Conservation (phyloP, 176 grass and related monocot genomes). For the Zizania latifolia region DNA sequence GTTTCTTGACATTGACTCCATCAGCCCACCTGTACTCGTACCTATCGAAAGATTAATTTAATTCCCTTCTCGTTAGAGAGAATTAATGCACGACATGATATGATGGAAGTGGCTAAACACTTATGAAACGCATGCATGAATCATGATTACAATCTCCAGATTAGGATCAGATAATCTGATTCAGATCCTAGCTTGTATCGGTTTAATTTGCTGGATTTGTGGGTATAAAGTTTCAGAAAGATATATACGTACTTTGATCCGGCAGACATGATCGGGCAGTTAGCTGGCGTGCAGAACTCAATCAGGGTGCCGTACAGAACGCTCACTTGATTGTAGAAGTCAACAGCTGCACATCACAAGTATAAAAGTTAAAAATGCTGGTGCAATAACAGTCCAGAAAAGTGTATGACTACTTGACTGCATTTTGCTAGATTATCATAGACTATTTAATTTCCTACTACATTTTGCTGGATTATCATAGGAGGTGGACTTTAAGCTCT, state of each 20-base stretch:
- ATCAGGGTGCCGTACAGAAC: slow-evolving; percentile 75
- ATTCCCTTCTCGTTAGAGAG: not conserved
- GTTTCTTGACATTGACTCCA: slow-evolving; percentile 82
- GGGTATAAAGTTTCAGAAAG: not conserved
- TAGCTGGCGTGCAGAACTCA: slow-evolving; percentile 87
- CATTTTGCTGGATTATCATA: too few relatives aligned
- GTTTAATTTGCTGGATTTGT: not conserved
- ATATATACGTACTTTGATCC: slow-evolving; percentile 72
- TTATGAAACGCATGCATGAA: not conserved
- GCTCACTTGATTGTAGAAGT: slow-evolving; percentile 97
- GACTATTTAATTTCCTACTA: too few relatives aligned
- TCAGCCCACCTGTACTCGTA: slow-evolving; percentile 96
- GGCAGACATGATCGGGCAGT: slow-evolving; percentile 87
- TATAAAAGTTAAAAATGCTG: not conserved
- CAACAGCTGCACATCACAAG: slow-evolving; percentile 60
- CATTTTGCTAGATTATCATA: too few relatives aligned
- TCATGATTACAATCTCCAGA: not conserved
- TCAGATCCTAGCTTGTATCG: not conserved
- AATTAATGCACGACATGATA: too few relatives aligned
- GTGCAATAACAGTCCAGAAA: not conserved
- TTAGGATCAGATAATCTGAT: too few relatives aligned
- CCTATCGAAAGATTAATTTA: slow-evolving; percentile 34
- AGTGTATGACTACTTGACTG: not conserved
- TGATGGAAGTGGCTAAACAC: too few relatives aligned
- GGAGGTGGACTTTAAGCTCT: too few relatives aligned